These are phyloP conservation scores for Priceomyces fermenticarens DNA, from an alignment of 805 yeast species.

Conservation along the genomic window DNA sequence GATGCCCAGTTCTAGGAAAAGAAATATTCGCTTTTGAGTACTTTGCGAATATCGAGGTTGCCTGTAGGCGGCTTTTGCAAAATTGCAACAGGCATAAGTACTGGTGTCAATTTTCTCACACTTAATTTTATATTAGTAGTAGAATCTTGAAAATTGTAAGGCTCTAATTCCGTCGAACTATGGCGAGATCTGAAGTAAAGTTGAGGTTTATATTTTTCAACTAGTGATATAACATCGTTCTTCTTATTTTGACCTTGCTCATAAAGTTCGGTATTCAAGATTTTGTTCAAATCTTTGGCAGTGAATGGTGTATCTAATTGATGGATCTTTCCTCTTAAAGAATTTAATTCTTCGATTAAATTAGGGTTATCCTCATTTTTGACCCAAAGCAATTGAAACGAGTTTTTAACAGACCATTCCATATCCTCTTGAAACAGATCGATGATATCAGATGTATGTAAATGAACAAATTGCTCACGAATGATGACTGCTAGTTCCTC, in stretches of 20 bases:
- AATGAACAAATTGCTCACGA: slow-evolving; percentile 33
- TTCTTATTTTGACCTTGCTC: slow-evolving; percentile 3
- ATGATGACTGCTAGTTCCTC: slow-evolving; percentile 21
- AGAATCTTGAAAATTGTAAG: slow-evolving; percentile 3
- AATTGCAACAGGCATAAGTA: slow-evolving; percentile 30
- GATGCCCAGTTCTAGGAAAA: slow-evolving; percentile 25
- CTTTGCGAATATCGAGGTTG: slow-evolving; percentile 26
- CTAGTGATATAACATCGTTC: slow-evolving; percentile 7
- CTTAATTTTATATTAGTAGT: slow-evolving; percentile 1
- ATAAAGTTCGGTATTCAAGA: slow-evolving; percentile 13
- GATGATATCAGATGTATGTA: slow-evolving; percentile 27
- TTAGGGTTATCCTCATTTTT: slow-evolving; percentile 11
- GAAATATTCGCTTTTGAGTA: slow-evolving; percentile 32
- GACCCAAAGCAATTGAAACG: slow-evolving; percentile 35
- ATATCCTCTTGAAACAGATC: slow-evolving; percentile 25
- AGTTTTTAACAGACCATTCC: slow-evolving; percentile 15
- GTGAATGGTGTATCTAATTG: neutral
- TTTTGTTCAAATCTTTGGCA: slow-evolving; percentile 5
- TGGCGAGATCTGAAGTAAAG: slow-evolving; percentile 14
- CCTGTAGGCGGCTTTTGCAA: slow-evolving; percentile 29
- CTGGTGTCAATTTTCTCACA: slow-evolving; percentile 16
- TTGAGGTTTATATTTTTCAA: slow-evolving; percentile 20
- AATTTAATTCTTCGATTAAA: slow-evolving; percentile 4
- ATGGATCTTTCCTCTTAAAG: slow-evolving; percentile 7
- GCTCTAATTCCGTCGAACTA: slow-evolving; percentile 2